Evolutionary conservation across 2,329 filamentous ascomycete species (phyloP).

Genomic region (Ophiostoma montium): DNA sequence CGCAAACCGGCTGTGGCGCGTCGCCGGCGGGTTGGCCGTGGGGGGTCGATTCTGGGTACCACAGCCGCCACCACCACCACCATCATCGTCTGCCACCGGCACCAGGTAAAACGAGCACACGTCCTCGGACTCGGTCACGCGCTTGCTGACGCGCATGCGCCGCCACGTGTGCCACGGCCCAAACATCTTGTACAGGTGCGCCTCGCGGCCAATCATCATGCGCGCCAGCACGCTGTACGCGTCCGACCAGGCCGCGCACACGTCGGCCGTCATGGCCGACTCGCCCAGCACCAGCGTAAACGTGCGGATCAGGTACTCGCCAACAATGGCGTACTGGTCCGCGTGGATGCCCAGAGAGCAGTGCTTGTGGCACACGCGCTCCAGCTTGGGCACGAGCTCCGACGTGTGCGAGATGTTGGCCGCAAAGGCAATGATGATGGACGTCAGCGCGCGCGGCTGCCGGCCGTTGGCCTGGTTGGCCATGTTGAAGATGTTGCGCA

Average conservation of each 20-base stretch:
- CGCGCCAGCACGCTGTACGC: conserved; percentile 62
- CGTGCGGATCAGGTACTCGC: conserved; percentile 51
- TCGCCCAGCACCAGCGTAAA: conserved; percentile 53
- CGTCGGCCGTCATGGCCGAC: conserved; percentile 47
- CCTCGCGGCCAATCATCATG: conserved; percentile 55
- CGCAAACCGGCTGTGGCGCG: conserved; percentile 1
- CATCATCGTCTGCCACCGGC: conserved; percentile 23
- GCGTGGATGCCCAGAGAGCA: conserved; percentile 53
- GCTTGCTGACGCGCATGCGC: conserved; percentile 49
- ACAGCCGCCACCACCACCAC: too few species aligned
- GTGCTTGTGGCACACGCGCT: conserved; percentile 57
- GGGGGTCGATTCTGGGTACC: neutral
- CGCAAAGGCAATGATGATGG: conserved; percentile 56
- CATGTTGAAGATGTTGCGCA: conserved; percentile 58
- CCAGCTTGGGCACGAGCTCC: conserved; percentile 38
- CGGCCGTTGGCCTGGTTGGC: conserved; percentile 49
- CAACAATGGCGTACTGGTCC: conserved; percentile 58
- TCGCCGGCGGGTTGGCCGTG: neutral
- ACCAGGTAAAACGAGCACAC: conserved; percentile 58
- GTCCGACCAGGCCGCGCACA: conserved; percentile 52
- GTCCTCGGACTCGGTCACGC: conserved; percentile 51
- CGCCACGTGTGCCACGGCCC: conserved; percentile 51
- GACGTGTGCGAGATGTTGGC: conserved; percentile 51
- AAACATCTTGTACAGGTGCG: conserved; percentile 45
- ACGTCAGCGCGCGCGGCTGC: conserved; percentile 47